Percentiles rank a stretch among this genome's conserved stretches.
These are phyloP conservation scores for Acanthamoeba royreba DNA, from an alignment of 208 protist genomes.

Conservation along the genomic window DNA sequence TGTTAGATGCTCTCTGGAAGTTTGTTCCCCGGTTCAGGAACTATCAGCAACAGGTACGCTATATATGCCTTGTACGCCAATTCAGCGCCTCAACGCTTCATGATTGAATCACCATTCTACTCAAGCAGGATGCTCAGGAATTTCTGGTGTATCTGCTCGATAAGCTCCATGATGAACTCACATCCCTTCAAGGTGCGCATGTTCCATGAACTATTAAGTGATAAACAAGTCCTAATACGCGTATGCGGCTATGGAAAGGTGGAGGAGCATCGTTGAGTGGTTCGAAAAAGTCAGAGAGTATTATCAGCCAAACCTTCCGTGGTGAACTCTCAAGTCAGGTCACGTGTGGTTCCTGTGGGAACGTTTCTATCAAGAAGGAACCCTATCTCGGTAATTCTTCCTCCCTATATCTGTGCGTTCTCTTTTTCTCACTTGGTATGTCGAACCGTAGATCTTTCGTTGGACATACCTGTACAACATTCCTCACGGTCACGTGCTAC, in stretches of 20 bases:
- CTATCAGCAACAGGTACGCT: constrained; percentile 63
- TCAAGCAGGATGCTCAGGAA: background rate
- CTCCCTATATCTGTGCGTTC: background rate
- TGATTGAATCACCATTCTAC: background rate
- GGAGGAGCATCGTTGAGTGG: background rate
- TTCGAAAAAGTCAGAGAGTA: background rate
- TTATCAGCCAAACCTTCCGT: background rate
- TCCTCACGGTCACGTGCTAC: background rate
- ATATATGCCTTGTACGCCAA: background rate
- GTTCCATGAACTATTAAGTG: too few relatives aligned
- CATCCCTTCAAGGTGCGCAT: background rate
- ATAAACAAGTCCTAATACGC: too few relatives aligned
- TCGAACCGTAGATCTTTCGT: background rate
- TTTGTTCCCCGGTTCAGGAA: constrained; percentile 61
- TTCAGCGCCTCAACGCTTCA: too few relatives aligned
- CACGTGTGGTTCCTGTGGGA: background rate
- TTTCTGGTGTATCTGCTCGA: background rate
- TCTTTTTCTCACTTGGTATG: background rate
- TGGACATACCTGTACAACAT: background rate
- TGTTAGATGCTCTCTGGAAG: constrained; percentile 56
- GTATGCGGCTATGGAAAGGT: too few relatives aligned
- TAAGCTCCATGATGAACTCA: background rate
- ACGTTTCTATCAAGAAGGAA: background rate
- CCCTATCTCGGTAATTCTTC: background rate
- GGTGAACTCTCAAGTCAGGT: background rate